Evolutionary conservation across 495 filamentous ascomycete species (phyloP), one percentile per base, ranked within the genome.

Genomic region (Apiosordaria backusii): DNA sequence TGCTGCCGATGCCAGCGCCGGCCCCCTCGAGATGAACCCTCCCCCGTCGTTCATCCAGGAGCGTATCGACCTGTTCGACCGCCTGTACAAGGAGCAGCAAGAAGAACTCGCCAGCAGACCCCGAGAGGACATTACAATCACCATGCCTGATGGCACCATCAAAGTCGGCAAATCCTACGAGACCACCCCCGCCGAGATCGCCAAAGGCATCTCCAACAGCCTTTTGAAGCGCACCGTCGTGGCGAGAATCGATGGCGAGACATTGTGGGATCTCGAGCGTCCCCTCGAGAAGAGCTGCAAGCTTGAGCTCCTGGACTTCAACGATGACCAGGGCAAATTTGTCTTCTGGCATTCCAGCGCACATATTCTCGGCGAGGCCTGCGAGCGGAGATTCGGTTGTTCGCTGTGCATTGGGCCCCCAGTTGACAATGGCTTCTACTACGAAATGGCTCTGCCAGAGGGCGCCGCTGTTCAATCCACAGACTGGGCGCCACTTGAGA

Each of bases 341-440:
- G 75, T 77, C 23, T 76, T 74, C 63, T 68, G 92, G 92, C 95
- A 99, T 77, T 93, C 90, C 3, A 92, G 88, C 68, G 95, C 95
- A 26, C 95, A 99, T 77, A 84, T 92, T 63, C 86, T 99, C n/a
- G 95, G 95, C 64, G 94, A 97, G 77, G 92, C 92, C 58, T 90
- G 88, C 52, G 96, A 99, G 77, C 86, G 88, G 67, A 86, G 93
- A 68, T 99, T 90, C 75, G 90, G 90, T 57, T 97, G 93, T 79
- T 87, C 93, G 65, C 84, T 99, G 58, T 96, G 92, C 69, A 92
- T 97, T 72, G 95, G 95, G 9, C 95, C 95, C 22, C 95, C 73
- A 23, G 74, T 92, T 35, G 88, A 93, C 16, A 89, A 93, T 77
- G 95, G 96, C 45, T 99, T 98, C 84, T 98, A 96, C 83, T 98